Percentiles rank a stretch among this genome's conserved stretches.
These are phyloP conservation scores for Strobilomyces confusus DNA, from an alignment of 768 basidiomycete species.

Conservation along the genomic window DNA sequence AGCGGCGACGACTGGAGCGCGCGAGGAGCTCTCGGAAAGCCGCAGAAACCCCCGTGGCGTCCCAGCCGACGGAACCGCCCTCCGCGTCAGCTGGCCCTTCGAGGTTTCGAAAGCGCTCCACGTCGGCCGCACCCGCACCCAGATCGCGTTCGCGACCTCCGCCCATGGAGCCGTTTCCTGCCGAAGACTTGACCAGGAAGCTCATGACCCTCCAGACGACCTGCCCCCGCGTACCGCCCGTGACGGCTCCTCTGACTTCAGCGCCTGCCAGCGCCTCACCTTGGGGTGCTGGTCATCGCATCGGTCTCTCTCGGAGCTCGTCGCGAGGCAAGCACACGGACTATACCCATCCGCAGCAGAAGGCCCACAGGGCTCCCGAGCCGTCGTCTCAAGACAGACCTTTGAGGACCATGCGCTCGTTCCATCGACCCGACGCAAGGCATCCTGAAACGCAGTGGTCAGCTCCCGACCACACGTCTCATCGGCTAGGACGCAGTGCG, in stretches of 20 bases:
- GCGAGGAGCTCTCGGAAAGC: constrained; percentile 27
- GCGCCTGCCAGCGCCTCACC: constrained; percentile 8
- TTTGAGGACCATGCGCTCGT: constrained; percentile 55
- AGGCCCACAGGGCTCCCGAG: constrained; percentile 18
- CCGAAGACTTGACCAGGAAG: constrained; percentile 58
- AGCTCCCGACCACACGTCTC: constrained; percentile 28
- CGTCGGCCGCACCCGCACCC: constrained; percentile 24
- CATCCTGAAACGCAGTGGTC: constrained; percentile 34
- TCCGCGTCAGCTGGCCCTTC: constrained; percentile 36
- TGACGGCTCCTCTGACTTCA: constrained; percentile 12
- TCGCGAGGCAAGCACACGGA: constrained; percentile 18
- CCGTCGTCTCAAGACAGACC: constrained; percentile 20
- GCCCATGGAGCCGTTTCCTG: constrained; percentile 39
- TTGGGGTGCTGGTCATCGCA: constrained; percentile 5
- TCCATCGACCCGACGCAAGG: constrained; percentile 47
- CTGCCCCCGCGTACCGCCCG: constrained; percentile 14
- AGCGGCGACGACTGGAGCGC: constrained; percentile 51
- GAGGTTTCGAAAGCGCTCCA: constrained; percentile 33
- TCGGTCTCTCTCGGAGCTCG: constrained; percentile 19
- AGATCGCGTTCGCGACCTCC: constrained; percentile 31
- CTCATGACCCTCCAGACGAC: constrained; percentile 48
- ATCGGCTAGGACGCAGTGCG: constrained; percentile 34
- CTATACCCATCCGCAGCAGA: constrained; percentile 18
- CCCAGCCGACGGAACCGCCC: constrained; percentile 10
- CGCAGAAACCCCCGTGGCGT: constrained; percentile 16